Evolutionary conservation across 305 asterid genomes (phyloP).

Genomic region (Fraxinus dipetala): DNA sequence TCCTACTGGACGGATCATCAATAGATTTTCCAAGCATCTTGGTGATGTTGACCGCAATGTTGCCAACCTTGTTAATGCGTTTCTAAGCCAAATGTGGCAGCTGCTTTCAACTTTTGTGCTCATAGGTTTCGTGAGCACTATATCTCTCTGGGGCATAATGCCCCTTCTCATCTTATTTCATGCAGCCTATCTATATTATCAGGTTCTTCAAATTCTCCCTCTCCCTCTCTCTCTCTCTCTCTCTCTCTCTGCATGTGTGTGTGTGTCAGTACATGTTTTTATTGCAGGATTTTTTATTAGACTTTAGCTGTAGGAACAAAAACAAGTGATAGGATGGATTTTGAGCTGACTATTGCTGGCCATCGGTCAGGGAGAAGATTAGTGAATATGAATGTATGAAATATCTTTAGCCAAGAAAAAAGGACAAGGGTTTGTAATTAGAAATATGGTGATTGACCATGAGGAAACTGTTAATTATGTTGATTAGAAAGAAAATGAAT

Average conservation of each 20-base stretch:
- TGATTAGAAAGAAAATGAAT: neutral
- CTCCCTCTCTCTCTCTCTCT: slow-evolving; percentile 8
- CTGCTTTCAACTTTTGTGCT: slow-evolving; percentile 76
- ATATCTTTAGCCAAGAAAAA: neutral
- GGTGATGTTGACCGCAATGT: slow-evolving; percentile 85
- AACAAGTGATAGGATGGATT: neutral
- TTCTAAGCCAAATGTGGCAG: slow-evolving; percentile 72
- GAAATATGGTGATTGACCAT: neutral
- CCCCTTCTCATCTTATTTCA: slow-evolving; percentile 81
- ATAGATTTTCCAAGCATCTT: slow-evolving; percentile 75
- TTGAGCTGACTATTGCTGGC: neutral
- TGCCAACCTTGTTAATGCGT: slow-evolving; percentile 47
- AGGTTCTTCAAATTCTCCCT: slow-evolving; percentile 45
- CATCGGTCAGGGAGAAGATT: neutral
- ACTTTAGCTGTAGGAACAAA: neutral
- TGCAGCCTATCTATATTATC: slow-evolving; percentile 74
- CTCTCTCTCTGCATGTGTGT: slow-evolving; percentile 19
- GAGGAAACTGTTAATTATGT: neutral
- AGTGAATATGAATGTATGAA: neutral
- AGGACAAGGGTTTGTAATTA: neutral
- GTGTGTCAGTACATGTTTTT: neutral
- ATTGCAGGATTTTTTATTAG: neutral
- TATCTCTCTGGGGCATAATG: slow-evolving; percentile 84
- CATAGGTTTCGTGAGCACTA: slow-evolving; percentile 71
- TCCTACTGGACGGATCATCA: slow-evolving; percentile 76